Base-by-base conservation (phyloP, 139 green algal species). In the Asterochloris erici region DNA sequence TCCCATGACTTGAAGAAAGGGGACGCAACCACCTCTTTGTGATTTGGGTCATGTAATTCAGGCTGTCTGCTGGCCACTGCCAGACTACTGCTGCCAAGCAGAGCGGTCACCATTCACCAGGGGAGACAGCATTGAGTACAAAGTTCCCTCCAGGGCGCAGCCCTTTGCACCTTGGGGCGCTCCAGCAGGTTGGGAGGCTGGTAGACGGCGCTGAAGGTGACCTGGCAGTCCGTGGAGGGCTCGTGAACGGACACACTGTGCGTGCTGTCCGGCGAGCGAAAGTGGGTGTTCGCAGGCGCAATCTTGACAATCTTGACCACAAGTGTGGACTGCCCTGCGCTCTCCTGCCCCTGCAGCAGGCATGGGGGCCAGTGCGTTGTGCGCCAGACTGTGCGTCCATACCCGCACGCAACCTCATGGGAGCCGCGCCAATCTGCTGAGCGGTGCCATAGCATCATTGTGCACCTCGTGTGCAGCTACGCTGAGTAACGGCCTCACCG, bases 281-380 rank as follows among this genome's bases (percentile, higher is more conserved):
- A 62, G 21, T 61, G 78, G 23, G 78, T 63, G 73, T 29, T 17
- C 27, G 63, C 63, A 63, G 78, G 78, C 61, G 78, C 73, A 14
- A 82, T 17, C 78, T 82, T 82, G 23, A 82, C 78, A 63, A 82
- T 74, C n/a, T 82, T 82, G 27, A 82, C 63, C 11, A 82, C 78
- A 9, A 82, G 28, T 27, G 78, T 82, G 15, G 78, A 80, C n/a
- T 61, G 76, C 60, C 24, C 27, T 38, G 12, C 15, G 19, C 14
- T 21, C 0, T 74, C 78, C 13, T 64, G 28, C 15, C 23, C 19
- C 78, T 82, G 78, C 78, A 82, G 27, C 14, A 26, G 23, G n/a
- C 66, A 73, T 6, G 38, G 38, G 38, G 38, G 38, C 4, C 38
- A 54, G 38, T 6, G 38, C 38, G 6, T 54, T 54, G 38, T 54